Evolutionary conservation across 768 basidiomycete genomes (phyloP).

Genomic region (Sutorius australiensis): DNA sequence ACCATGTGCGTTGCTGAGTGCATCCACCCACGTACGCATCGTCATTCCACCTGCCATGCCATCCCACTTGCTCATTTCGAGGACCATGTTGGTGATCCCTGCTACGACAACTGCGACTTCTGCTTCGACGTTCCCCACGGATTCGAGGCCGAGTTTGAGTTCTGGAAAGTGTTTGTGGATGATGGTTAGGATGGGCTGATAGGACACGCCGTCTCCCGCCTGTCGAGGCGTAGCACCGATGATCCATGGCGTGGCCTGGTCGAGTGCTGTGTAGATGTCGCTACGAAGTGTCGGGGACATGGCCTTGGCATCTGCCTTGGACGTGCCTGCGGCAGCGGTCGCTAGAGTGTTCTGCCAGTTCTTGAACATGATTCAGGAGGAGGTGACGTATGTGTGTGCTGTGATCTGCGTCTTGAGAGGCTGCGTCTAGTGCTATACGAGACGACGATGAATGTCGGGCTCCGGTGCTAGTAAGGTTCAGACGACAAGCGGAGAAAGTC

Average conservation of each 20-base stretch:
- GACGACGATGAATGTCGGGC: not conserved
- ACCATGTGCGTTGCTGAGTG: constrained; percentile 41
- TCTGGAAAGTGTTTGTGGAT: constrained; percentile 52
- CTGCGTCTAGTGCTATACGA: not conserved
- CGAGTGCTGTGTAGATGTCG: constrained; percentile 49
- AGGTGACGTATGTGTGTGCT: not conserved
- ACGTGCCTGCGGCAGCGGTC: constrained; percentile 19
- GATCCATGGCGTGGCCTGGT: constrained; percentile 46
- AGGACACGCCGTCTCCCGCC: constrained; percentile 54
- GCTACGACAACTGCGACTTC: constrained; percentile 49
- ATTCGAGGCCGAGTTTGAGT: constrained; percentile 43
- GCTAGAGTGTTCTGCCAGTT: constrained; percentile 42
- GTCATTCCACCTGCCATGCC: constrained; percentile 55
- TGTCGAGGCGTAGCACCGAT: constrained; percentile 38
- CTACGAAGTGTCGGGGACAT: constrained; percentile 48
- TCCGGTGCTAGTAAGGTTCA: not conserved
- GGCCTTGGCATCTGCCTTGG: constrained; percentile 30
- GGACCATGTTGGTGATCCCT: constrained; percentile 50
- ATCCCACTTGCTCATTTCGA: constrained; percentile 55
- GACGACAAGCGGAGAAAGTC: not conserved
- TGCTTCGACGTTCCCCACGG: constrained; percentile 43
- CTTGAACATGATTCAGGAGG: constrained; percentile 39
- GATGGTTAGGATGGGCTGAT: constrained; percentile 39
- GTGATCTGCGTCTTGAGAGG: not conserved
- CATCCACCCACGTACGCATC: constrained; percentile 52